Conservation (phyloP, 371 early-diverging fungal genomes). For the Rhizopus delemar region DNA sequence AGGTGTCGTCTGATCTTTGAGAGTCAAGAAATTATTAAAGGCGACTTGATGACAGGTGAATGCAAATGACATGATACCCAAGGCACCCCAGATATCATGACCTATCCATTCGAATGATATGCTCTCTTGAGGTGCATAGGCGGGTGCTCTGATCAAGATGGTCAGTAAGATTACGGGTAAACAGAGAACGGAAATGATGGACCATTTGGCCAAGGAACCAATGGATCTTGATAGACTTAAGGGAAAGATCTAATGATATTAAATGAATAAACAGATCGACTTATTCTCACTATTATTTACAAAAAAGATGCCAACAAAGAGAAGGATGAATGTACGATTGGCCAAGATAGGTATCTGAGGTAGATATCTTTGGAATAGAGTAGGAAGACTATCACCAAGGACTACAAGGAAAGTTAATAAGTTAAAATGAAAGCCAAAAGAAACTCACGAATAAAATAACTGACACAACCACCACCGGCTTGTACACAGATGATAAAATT, state of each 20-base stretch:
- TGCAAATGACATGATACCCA: slow-evolving; percentile 68
- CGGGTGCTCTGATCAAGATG: slow-evolving; percentile 53
- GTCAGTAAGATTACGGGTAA: slow-evolving; percentile 54
- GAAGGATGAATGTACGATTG: slow-evolving; percentile 45
- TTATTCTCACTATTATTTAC: slow-evolving; percentile 25
- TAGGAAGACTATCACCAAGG: slow-evolving; percentile 60
- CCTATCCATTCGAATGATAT: slow-evolving; percentile 50
- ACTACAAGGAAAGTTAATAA: slow-evolving; percentile 25
- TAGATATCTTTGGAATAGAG: slow-evolving; percentile 47
- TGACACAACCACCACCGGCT: slow-evolving; percentile 50
- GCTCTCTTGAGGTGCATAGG: slow-evolving; percentile 47
- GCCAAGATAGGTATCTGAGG: slow-evolving; percentile 36
- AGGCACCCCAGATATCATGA: slow-evolving; percentile 53
- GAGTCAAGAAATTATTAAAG: slow-evolving; percentile 54
- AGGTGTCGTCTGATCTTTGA: slow-evolving; percentile 44
- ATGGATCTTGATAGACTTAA: slow-evolving; percentile 57
- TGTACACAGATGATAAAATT: slow-evolving; percentile 57
- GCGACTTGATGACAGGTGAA: slow-evolving; percentile 64
- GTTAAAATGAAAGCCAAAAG: background rate
- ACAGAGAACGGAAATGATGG: slow-evolving; percentile 56
- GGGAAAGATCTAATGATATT: slow-evolving; percentile 44
- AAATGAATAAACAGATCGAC: background rate
- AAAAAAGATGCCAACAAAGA: slow-evolving; percentile 38
- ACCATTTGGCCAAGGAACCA: slow-evolving; percentile 59
- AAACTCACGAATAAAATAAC: slow-evolving; percentile 52